phyloP scores from a whole-genome alignment of 148 eudicot genomes.

The Rhododendron simsii region DNA sequence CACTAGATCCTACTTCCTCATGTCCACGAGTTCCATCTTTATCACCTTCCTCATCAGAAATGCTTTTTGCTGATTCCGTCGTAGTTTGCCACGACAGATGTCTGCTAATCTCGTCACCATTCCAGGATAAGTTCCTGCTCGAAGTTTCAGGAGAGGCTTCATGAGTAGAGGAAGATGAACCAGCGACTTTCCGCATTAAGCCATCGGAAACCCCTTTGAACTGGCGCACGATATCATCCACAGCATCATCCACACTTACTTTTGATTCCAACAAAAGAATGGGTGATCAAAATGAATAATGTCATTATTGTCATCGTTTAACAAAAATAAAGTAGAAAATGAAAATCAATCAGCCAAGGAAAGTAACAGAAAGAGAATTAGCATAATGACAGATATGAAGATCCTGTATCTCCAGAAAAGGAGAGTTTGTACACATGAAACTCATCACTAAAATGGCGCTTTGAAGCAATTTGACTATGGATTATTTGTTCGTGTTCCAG shows the following conservation, averaged over 20 bases:
- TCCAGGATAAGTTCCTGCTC: slow-evolving; percentile 51
- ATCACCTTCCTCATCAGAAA: slow-evolving; percentile 75
- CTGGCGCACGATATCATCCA: slow-evolving; percentile 95
- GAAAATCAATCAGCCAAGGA: neutral
- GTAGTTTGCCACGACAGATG: slow-evolving; percentile 43
- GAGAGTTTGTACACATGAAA: neutral
- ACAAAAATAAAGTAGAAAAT: neutral
- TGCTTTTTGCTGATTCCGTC: slow-evolving; percentile 45
- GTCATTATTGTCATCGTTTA: slow-evolving; percentile 1
- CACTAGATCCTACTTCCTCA: slow-evolving; percentile 35
- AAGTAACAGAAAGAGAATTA: neutral
- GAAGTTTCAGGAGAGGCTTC: slow-evolving; percentile 34
- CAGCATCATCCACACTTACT: slow-evolving; percentile 96
- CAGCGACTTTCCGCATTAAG: slow-evolving; percentile 63
- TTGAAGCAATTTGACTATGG: neutral
- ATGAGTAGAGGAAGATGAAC: slow-evolving; percentile 46
- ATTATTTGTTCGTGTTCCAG: neutral
- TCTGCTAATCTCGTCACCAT: slow-evolving; percentile 39
- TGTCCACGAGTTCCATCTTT: slow-evolving; percentile 37
- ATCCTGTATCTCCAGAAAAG: slow-evolving; percentile 22
- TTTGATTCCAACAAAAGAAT: slow-evolving; percentile 12
- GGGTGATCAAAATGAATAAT: neutral
- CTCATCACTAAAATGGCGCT: neutral
- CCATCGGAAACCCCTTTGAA: slow-evolving; percentile 97
- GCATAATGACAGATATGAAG: slow-evolving; percentile 6